These are phyloP conservation scores for Epichloe sp. DNA, from an alignment of 2,329 filamentous ascomycete species.

Conservation along the genomic window DNA sequence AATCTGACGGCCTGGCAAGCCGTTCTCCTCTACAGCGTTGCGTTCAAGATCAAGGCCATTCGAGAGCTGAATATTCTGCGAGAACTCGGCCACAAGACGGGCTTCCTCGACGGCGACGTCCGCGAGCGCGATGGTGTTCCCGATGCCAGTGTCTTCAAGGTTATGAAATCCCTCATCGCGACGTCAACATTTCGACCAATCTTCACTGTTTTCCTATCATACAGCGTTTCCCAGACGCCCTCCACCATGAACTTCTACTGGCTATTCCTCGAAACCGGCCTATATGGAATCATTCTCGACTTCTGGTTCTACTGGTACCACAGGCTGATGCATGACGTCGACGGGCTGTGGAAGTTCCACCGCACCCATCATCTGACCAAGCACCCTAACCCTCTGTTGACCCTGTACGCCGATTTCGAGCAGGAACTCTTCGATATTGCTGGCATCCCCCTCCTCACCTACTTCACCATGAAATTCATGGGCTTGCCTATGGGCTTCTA, in stretches of 20 bases:
- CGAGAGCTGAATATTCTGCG: conserved; percentile 4
- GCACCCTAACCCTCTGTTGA: conserved; percentile 5
- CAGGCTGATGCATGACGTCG: conserved; percentile 5
- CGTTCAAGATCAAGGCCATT: conserved; percentile 5
- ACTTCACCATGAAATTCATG: conserved; percentile 5
- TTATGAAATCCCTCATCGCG: not conserved
- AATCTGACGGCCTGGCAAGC: conserved; percentile 5
- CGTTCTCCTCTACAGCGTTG: conserved; percentile 2
- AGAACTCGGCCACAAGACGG: conserved; percentile 1
- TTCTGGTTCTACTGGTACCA: conserved; percentile 8
- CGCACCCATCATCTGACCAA: conserved; percentile 6
- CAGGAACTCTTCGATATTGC: conserved; percentile 6
- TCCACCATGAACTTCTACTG: not conserved
- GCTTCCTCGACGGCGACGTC: conserved; percentile 6
- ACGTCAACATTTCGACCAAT: conserved; percentile 3
- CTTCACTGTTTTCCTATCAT: conserved; percentile 3
- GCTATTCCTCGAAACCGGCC: conserved; percentile 1
- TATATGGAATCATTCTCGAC: conserved; percentile 3
- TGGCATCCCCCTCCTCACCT: conserved; percentile 2
- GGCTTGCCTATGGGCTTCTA: conserved; percentile 6
- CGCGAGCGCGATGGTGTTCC: conserved; percentile 6
- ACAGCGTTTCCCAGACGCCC: not conserved
- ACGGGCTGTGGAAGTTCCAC: conserved; percentile 4
- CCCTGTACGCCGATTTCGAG: conserved; percentile 4
- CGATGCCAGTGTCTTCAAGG: conserved; percentile 2